Evolutionary conservation across 306 rosid species (phyloP).

Genomic region (Casuarina cunninghamiana): DNA sequence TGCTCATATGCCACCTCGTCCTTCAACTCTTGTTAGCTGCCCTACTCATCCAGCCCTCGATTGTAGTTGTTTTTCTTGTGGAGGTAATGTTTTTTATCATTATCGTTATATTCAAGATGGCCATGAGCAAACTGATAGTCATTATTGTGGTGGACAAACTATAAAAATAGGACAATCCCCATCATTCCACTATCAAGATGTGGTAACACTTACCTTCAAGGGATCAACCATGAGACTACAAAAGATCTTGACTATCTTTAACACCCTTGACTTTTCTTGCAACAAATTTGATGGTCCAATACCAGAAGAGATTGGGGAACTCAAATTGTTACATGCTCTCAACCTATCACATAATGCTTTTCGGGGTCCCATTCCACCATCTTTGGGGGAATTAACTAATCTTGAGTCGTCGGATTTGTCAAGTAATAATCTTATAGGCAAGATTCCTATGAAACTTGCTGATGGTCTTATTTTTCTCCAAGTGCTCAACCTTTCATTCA

Average conservation of each 20-base stretch:
- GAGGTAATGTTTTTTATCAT: no score
- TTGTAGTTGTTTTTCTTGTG: no score
- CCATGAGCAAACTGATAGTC: no score
- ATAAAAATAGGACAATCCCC: no score
- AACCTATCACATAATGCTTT: slow-evolving; percentile 31
- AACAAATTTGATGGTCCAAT: slow-evolving; percentile 27
- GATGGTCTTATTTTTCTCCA: slow-evolving; percentile 19
- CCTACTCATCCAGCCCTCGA: no score
- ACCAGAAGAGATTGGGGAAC: slow-evolving; percentile 17
- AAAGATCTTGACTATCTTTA: not conserved
- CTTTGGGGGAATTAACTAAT: slow-evolving; percentile 14
- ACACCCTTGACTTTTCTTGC: slow-evolving; percentile 19
- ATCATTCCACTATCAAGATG: slow-evolving; percentile 29
- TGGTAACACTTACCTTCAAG: slow-evolving; percentile 10
- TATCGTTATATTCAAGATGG: no score
- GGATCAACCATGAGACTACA: slow-evolving; percentile 3
- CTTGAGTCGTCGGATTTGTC: slow-evolving; percentile 46
- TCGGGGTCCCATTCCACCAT: slow-evolving; percentile 29
- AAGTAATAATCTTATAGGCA: slow-evolving; percentile 12
- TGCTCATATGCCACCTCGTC: no score
- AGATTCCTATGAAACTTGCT: slow-evolving; percentile 27
- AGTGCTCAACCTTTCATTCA: slow-evolving; percentile 31
- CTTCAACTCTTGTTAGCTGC: no score
- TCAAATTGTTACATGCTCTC: slow-evolving; percentile 15
- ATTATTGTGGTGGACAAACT: no score